These are phyloP conservation scores for Novymonas esmeraldas DNA, from an alignment of 208 protist genomes.

Conservation along the genomic window DNA sequence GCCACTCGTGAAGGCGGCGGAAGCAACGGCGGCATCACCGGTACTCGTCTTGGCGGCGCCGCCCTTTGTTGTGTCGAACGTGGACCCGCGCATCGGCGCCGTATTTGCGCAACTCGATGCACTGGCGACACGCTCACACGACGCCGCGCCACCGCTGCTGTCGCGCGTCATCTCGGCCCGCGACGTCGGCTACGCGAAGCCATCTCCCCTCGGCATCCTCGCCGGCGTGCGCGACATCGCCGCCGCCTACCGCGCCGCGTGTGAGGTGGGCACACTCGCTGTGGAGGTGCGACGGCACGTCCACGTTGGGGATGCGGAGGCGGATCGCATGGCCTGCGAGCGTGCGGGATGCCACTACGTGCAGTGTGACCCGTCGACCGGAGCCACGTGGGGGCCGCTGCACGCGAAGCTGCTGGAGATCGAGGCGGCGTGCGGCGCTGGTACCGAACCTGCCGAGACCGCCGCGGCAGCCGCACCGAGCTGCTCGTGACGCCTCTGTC, in stretches of 20 bases:
- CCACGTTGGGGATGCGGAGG: constrained; percentile 70
- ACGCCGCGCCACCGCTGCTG: constrained; percentile 33
- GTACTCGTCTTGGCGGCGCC: constrained; percentile 31
- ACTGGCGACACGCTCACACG: constrained; percentile 8
- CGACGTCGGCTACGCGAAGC: constrained; percentile 60
- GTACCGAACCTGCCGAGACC: neutral
- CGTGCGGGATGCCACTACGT: constrained; percentile 56
- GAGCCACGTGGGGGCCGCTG: constrained; percentile 58
- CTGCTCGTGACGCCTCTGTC: neutral
- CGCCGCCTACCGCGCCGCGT: constrained; percentile 4
- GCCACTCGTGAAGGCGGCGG: neutral
- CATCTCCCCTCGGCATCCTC: constrained; percentile 56
- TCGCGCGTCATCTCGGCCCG: constrained; percentile 43
- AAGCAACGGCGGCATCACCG: neutral
- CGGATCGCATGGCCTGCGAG: constrained; percentile 52
- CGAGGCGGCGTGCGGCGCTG: neutral
- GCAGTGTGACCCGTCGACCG: constrained; percentile 37
- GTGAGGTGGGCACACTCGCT: neutral
- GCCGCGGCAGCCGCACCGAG: neutral
- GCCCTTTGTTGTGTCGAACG: constrained; percentile 60
- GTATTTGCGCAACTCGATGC: constrained; percentile 45
- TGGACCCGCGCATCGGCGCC: constrained; percentile 31
- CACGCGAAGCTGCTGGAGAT: constrained; percentile 32
- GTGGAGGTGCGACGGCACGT: constrained; percentile 36
- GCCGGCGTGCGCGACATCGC: constrained; percentile 22